A percentile compares a stretch with the other conserved stretches of the same genome.
phyloP scores from a whole-genome alignment of 1,284 basidiomycete genomes.

The Marasmius sp. region DNA sequence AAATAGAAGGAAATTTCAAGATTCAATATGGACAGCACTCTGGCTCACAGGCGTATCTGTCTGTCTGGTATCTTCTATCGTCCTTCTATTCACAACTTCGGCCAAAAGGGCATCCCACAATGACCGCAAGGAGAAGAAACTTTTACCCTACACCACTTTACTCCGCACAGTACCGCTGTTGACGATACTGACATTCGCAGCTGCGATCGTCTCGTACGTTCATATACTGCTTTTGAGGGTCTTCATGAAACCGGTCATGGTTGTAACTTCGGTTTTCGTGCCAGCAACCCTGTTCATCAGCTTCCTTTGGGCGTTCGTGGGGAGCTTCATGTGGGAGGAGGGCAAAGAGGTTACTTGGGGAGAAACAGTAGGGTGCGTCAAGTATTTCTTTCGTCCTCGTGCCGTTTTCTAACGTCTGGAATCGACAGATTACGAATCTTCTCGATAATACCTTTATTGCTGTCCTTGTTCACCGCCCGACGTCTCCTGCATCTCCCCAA shows the following conservation, averaged over 20 bases:
- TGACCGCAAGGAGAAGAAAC: conserved; percentile 14
- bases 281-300: conserved; percentile 81
- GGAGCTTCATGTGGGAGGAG: conserved; percentile 85
- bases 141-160: conserved; percentile 70
- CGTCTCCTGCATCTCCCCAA: conserved; percentile 68
- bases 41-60: conserved; percentile 61
- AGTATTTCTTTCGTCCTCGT: conserved; percentile 1
- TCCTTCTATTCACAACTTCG: conserved; percentile 56
- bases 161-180: conserved; percentile 85
- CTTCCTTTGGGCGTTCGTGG: conserved; percentile 85
- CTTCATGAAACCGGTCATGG: conserved; percentile 81
- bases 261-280: conserved; percentile 77
- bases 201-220: conserved; percentile 70
- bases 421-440: conserved; percentile 66
- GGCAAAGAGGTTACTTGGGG: conserved; percentile 73
- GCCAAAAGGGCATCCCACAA: conserved; percentile 35
- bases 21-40: conserved; percentile 66
- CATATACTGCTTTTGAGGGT: conserved; percentile 78
- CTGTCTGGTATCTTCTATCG: conserved; percentile 60
- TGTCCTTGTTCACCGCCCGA: conserved; percentile 72
- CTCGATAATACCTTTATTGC: conserved; percentile 70
- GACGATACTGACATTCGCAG: conserved; percentile 73
- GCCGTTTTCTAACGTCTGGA: conserved; percentile 7
- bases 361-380: conserved; percentile 74
- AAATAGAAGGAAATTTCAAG: conserved; percentile 67